phyloP scores from a whole-genome alignment of 2,329 filamentous ascomycete species.

The Fusarium robinianum region DNA sequence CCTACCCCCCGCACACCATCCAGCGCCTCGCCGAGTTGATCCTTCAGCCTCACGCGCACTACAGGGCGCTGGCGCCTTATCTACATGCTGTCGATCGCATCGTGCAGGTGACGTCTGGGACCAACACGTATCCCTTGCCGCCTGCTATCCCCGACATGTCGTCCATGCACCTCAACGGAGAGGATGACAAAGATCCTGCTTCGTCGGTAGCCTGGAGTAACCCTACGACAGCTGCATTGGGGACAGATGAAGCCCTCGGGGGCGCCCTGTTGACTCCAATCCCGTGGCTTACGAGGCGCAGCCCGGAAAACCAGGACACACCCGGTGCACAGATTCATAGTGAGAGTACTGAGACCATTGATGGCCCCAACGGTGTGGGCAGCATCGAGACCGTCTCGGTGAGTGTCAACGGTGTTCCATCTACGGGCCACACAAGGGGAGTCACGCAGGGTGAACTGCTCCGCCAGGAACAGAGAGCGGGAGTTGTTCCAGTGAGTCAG shows the following conservation, averaged over 20 bases:
- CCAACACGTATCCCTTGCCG: constrained; percentile 81
- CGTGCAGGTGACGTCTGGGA: constrained; percentile 83
- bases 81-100: constrained; percentile 90
- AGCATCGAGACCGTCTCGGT: constrained; percentile 82
- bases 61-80: constrained; percentile 80
- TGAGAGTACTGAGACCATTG: constrained; percentile 78
- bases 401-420: constrained; percentile 70
- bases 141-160: constrained; percentile 64
- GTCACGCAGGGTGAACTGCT: constrained; percentile 84
- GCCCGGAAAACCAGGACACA: constrained; percentile 39
- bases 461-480: constrained; percentile 83
- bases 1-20: constrained; percentile 85
- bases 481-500: constrained; percentile 73
- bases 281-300: constrained; percentile 71
- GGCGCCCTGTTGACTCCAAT: constrained; percentile 93
- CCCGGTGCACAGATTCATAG: constrained; percentile 59
- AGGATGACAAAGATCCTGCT: constrained; percentile 48
- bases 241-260: constrained; percentile 86
- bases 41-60: constrained; percentile 75
- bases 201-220: constrained; percentile 53
- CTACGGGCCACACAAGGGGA: constrained; percentile 55
- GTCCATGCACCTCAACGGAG: constrained; percentile 65
- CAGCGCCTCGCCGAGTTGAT: constrained; percentile 90
- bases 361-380: constrained; percentile 78
- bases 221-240: constrained; percentile 57